Conservation (phyloP, 768 basidiomycete species). For the Russula compacta region DNA sequence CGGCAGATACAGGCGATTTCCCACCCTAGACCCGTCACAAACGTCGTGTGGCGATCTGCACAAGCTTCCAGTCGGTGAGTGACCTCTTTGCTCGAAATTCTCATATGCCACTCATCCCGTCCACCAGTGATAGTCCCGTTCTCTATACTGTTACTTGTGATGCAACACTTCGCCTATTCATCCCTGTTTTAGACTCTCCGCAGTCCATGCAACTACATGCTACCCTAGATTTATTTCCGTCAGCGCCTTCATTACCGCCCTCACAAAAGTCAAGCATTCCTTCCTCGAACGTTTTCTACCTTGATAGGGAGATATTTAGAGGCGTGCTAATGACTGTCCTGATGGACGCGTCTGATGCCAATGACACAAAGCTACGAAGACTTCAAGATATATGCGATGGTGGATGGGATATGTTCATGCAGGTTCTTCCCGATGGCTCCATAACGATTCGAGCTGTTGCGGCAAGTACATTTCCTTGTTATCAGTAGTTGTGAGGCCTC, state of each 20-base stretch:
- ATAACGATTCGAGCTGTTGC: slow-evolving; percentile 62
- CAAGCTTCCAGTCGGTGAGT: slow-evolving; percentile 56
- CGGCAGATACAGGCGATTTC: slow-evolving; percentile 56
- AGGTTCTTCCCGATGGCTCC: slow-evolving; percentile 65
- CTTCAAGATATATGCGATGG: slow-evolving; percentile 59
- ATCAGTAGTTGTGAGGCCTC: background rate
- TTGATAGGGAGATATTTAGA: slow-evolving; percentile 54
- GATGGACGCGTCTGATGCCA: slow-evolving; percentile 26
- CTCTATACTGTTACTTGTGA: slow-evolving; percentile 82
- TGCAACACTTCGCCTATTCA: slow-evolving; percentile 73
- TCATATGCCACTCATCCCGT: slow-evolving; percentile 2
- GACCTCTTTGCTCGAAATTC: background rate
- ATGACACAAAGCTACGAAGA: slow-evolving; percentile 40
- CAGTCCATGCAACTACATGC: slow-evolving; percentile 78
- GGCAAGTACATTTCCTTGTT: slow-evolving; percentile 35
- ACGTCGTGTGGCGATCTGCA: slow-evolving; percentile 66
- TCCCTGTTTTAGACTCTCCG: slow-evolving; percentile 82
- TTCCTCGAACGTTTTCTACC: slow-evolving; percentile 52
- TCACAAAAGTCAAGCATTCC: slow-evolving; percentile 23
- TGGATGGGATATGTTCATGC: slow-evolving; percentile 72
- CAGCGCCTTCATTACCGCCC: slow-evolving; percentile 37
- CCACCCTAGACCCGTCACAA: slow-evolving; percentile 66
- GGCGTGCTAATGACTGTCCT: slow-evolving; percentile 39
- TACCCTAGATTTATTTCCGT: slow-evolving; percentile 62
- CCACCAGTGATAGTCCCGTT: slow-evolving; percentile 57